A percentile compares a stretch with the other conserved stretches of the same genome.
These are phyloP conservation scores for Omphalotus olearius DNA, from an alignment of 1,284 basidiomycete species.

Conservation along the genomic window DNA sequence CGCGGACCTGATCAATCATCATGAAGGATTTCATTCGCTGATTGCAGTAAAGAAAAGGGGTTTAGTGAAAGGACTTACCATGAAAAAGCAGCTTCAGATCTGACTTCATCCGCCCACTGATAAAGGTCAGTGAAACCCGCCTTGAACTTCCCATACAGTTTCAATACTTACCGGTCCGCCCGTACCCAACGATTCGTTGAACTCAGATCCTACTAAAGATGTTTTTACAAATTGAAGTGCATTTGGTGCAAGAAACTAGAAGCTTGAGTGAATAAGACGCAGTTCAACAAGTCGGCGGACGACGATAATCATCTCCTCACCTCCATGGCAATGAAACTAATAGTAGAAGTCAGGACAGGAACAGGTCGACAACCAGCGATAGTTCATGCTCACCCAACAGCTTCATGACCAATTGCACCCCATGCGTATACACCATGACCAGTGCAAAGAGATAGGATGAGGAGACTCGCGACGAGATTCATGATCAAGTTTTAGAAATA, in stretches of 20 bases:
- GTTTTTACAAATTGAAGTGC: slow-evolving; percentile 2
- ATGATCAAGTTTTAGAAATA: no score
- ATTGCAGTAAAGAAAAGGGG: no score
- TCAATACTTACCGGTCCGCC: background rate
- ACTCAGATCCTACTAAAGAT: background rate
- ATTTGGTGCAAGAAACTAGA: slow-evolving; percentile 4
- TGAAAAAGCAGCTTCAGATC: slow-evolving; percentile 30
- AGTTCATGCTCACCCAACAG: background rate
- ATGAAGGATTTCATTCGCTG: no score
- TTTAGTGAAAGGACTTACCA: slow-evolving; percentile 26
- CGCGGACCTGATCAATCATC: slow-evolving; percentile 28
- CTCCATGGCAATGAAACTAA: slow-evolving; percentile 7
- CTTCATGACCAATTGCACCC: slow-evolving; percentile 5
- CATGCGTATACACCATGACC: background rate
- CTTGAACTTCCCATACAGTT: background rate
- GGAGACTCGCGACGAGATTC: background rate
- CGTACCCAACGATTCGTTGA: slow-evolving; percentile 2
- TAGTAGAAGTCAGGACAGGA: background rate
- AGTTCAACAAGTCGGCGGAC: background rate
- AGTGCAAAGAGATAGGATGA: background rate
- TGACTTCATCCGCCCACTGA: slow-evolving; percentile 43
- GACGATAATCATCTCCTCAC: background rate
- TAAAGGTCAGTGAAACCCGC: background rate
- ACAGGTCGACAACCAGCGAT: background rate
- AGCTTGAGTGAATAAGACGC: no score